Evolutionary conservation across 495 filamentous ascomycete genomes (phyloP).

Genomic region (Xylaria venustula): DNA sequence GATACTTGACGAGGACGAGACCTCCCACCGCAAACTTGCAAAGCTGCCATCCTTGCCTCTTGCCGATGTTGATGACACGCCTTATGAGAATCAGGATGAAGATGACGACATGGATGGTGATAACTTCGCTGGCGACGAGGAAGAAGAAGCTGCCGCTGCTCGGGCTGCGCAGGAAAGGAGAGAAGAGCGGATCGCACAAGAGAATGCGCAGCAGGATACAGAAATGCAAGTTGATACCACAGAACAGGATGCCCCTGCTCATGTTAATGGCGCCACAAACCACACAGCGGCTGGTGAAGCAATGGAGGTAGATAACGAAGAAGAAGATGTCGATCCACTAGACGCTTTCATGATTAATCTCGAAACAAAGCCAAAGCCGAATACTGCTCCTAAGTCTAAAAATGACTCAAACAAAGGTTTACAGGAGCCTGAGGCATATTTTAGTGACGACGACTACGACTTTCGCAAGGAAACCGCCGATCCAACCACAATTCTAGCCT

Average conservation of each 20-base stretch:
- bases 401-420: constrained; percentile 23
- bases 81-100: constrained; percentile 60
- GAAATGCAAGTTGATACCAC: constrained; percentile 41
- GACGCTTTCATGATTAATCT: constrained; percentile 95
- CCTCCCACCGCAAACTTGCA: constrained; percentile 79
- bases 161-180: constrained; percentile 62
- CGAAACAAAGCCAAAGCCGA: constrained; percentile 41
- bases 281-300: constrained; percentile 31
- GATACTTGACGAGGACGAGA: constrained; percentile 86
- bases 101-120: constrained; percentile 75
- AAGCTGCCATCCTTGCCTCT: constrained; percentile 75
- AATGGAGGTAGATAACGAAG: constrained; percentile 48
- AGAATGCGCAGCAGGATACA: constrained; percentile 53
- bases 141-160: constrained; percentile 81
- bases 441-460: constrained; percentile 77
- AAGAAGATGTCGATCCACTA: constrained; percentile 84
- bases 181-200: constrained; percentile 47
- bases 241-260: constrained; percentile 32
- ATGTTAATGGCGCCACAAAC: constrained; percentile 22
- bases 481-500: constrained; percentile 76
- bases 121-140: constrained; percentile 76
- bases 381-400: constrained; percentile 16
- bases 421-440: constrained; percentile 78
- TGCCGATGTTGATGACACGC: constrained; percentile 58
- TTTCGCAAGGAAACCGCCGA: constrained; percentile 73